Conservation (phyloP, 306 rosid species). For the Gastrolobium villosum region DNA sequence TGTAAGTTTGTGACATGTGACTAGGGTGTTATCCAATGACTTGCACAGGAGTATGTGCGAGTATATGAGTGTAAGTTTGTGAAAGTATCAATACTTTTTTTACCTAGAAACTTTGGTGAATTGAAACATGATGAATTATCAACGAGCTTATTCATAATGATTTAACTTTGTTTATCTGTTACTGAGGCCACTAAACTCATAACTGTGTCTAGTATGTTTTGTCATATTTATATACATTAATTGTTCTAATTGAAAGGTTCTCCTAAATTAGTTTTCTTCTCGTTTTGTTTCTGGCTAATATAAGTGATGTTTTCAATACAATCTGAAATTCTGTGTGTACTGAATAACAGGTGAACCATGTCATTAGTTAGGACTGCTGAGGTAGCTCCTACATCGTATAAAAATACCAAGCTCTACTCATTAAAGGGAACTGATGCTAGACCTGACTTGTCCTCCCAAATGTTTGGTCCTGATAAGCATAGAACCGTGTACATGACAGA, state of each 20-base stretch:
- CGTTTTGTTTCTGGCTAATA: constrained; percentile 35
- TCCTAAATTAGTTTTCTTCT: constrained; percentile 31
- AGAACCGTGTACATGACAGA: constrained; percentile 62
- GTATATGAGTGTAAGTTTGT: background rate
- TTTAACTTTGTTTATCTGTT: constrained; percentile 23
- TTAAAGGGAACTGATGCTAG: constrained; percentile 66
- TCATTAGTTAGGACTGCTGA: constrained; percentile 76
- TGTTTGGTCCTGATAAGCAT: constrained; percentile 59
- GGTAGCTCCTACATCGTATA: constrained; percentile 60
- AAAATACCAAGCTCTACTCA: constrained; percentile 76
- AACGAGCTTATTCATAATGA: constrained; percentile 19
- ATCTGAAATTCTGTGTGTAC: constrained; percentile 44
- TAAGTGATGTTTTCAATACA: constrained; percentile 37
- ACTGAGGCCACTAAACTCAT: constrained; percentile 9
- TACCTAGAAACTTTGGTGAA: background rate
- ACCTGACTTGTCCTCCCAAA: constrained; percentile 64
- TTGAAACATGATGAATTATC: constrained; percentile 24
- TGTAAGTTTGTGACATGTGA: too few species aligned
- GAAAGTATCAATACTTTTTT: background rate
- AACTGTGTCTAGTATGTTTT: background rate
- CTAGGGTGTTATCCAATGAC: background rate
- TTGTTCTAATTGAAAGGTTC: constrained; percentile 22
- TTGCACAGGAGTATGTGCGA: background rate
- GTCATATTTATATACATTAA: background rate
- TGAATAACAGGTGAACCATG: constrained; percentile 56